Conservation (phyloP, 192 early-diverging fungal species). For the Linnemannia hyalina region DNA sequence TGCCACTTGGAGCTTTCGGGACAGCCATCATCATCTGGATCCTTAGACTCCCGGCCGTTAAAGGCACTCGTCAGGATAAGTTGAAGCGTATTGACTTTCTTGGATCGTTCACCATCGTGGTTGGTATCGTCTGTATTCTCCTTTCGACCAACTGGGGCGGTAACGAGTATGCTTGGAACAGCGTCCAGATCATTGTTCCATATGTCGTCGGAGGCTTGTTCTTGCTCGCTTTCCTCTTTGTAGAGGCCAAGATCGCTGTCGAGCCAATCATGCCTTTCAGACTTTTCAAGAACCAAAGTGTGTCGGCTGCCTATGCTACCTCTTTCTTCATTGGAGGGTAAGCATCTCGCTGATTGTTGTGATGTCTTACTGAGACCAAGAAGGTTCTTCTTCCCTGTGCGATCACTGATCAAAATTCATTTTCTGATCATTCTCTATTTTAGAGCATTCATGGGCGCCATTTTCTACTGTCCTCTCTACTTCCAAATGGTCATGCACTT, state of each 20-base stretch:
- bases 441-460: constrained; percentile 60
- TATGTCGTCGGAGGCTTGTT: constrained; percentile 67
- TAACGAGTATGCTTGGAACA: constrained; percentile 75
- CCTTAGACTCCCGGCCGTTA: constrained; percentile 29
- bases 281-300: constrained; percentile 71
- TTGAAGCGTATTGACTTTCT: constrained; percentile 47
- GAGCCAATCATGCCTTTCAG: constrained; percentile 82
- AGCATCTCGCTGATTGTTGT: background rate
- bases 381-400: background rate
- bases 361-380: too few relatives aligned
- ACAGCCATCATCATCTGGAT: constrained; percentile 26
- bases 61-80: constrained; percentile 28
- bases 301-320: constrained; percentile 67
- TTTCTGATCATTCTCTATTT: constrained; percentile 4
- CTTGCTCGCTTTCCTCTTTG: constrained; percentile 63
- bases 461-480: constrained; percentile 82
- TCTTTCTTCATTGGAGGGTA: constrained; percentile 74
- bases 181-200: constrained; percentile 64
- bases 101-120: constrained; percentile 47
- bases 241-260: constrained; percentile 74
- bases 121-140: constrained; percentile 43
- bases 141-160: constrained; percentile 61
- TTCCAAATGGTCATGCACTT: constrained; percentile 77
- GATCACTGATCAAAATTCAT: background rate
- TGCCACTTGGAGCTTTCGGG: constrained; percentile 29